Conservation (phyloP, 2,329 filamentous ascomycete species). For the Trichoderma sp. region DNA sequence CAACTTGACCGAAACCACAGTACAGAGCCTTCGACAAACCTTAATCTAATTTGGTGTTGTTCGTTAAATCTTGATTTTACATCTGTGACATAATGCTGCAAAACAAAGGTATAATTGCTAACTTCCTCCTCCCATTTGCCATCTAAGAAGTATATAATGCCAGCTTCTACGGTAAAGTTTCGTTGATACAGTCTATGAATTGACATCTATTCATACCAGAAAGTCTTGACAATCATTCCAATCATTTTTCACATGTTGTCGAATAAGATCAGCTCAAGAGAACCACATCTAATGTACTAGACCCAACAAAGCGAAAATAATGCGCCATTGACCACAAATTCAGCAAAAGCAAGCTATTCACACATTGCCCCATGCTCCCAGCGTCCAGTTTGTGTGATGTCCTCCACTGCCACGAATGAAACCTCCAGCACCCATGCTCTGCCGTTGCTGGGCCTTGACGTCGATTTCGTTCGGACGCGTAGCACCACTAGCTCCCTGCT, state of each 20-base stretch:
- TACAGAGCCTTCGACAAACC: neutral
- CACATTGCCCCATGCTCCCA: slow-evolving; percentile 64
- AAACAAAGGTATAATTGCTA: neutral
- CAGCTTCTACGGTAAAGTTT: neutral
- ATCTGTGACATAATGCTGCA: neutral
- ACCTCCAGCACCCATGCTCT: slow-evolving; percentile 65
- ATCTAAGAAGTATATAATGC: neutral
- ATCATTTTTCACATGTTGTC: neutral
- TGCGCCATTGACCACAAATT: slow-evolving; percentile 42
- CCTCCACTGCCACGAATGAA: slow-evolving; percentile 45
- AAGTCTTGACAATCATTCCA: neutral
- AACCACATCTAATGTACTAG: slow-evolving; percentile 33
- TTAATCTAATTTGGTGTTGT: neutral
- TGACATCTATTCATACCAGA: neutral
- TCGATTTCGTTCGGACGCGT: slow-evolving; percentile 63
- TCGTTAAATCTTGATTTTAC: neutral
- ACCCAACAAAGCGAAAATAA: slow-evolving; percentile 45
- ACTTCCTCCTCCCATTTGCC: neutral
- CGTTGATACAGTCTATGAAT: neutral
- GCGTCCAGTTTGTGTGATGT: slow-evolving; percentile 59
- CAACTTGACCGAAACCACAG: neutral
- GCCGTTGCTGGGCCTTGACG: slow-evolving; percentile 60
- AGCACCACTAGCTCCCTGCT: slow-evolving; percentile 67
- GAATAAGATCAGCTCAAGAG: neutral
- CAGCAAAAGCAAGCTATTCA: slow-evolving; percentile 40